Conservation (phyloP, 2,329 filamentous ascomycete species). For the Scortechinia acanthostroma region DNA sequence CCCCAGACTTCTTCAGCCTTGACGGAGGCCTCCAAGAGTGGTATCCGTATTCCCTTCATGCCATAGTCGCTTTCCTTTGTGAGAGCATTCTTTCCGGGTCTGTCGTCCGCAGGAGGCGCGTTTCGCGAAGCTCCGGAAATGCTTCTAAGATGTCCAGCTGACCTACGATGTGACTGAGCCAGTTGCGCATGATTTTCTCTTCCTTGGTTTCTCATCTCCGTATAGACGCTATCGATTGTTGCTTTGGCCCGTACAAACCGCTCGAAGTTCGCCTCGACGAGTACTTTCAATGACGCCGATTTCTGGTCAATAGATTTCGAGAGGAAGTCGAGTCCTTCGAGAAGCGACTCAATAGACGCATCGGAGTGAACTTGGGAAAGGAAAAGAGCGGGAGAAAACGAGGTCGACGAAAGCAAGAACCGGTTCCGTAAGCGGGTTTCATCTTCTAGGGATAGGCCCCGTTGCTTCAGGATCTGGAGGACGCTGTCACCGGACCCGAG, state of each 20-base stretch:
- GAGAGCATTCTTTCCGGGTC: conserved; percentile 50
- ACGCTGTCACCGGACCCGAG: conserved; percentile 61
- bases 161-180: conserved; percentile 24
- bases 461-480: conserved; percentile 50
- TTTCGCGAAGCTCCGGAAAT: conserved; percentile 26
- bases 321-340: conserved; percentile 59
- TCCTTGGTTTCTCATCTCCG: conserved; percentile 56
- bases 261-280: conserved; percentile 73
- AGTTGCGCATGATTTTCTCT: conserved; percentile 2
- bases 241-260: conserved; percentile 71
- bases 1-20: conserved; percentile 73
- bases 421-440: conserved; percentile 57
- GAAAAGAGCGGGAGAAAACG: conserved; percentile 65
- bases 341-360: conserved; percentile 59
- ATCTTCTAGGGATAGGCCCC: conserved; percentile 59
- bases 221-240: conserved; percentile 72
- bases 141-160: conserved; percentile 36
- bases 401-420: conserved; percentile 67
- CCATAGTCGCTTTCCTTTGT: conserved; percentile 65
- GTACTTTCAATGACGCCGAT: conserved; percentile 64
- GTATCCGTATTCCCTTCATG: conserved; percentile 57
- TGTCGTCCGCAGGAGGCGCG: conserved; percentile 6
- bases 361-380: conserved; percentile 65
- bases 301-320: conserved; percentile 70
- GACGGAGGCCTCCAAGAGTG: conserved; percentile 61